Evolutionary conservation across 2,329 filamentous ascomycete species (phyloP).

Genomic region (Aspergillus neotritici): DNA sequence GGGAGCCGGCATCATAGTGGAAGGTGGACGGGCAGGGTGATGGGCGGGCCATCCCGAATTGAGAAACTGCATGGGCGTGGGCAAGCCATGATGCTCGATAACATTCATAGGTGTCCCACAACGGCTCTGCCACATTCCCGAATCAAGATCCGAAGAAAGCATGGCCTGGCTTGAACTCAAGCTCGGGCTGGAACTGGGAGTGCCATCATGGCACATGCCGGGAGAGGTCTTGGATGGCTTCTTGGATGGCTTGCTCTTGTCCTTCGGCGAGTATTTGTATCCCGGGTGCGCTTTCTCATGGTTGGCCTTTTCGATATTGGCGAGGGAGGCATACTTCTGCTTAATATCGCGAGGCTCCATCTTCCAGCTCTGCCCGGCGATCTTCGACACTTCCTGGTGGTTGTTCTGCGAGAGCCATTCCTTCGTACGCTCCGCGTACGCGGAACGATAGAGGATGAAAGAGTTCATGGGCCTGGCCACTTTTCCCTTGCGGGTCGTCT

Average conservation of each 20-base stretch:
- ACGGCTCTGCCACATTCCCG: constrained; percentile 24
- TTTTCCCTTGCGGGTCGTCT: constrained; percentile 69
- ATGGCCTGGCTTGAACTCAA: constrained; percentile 18
- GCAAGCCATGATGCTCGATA: constrained; percentile 17
- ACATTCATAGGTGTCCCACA: constrained; percentile 32
- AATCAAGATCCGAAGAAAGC: constrained; percentile 26
- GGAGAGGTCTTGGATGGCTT: constrained; percentile 31
- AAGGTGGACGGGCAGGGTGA: constrained; percentile 47
- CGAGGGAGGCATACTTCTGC: constrained; percentile 70
- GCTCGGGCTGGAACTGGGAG: constrained; percentile 17
- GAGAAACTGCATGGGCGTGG: constrained; percentile 25
- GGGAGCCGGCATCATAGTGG: constrained; percentile 41
- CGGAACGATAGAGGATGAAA: constrained; percentile 95
- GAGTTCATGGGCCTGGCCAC: constrained; percentile 93
- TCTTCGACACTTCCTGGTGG: constrained; percentile 83
- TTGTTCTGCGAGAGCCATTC: constrained; percentile 77
- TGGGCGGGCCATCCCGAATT: constrained; percentile 48
- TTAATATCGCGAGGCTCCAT: constrained; percentile 69
- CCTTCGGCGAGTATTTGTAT: constrained; percentile 81
- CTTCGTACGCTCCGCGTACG: constrained; percentile 82
- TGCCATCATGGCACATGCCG: constrained; percentile 25
- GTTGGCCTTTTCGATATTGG: constrained; percentile 74
- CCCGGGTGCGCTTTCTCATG: constrained; percentile 79
- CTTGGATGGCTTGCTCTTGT: constrained; percentile 55
- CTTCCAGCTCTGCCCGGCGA: constrained; percentile 83